Evolutionary conservation across 2,329 filamentous ascomycete genomes (phyloP), one percentile per base, ranked within the genome.

Genomic region (Colletotrichum sidae): DNA sequence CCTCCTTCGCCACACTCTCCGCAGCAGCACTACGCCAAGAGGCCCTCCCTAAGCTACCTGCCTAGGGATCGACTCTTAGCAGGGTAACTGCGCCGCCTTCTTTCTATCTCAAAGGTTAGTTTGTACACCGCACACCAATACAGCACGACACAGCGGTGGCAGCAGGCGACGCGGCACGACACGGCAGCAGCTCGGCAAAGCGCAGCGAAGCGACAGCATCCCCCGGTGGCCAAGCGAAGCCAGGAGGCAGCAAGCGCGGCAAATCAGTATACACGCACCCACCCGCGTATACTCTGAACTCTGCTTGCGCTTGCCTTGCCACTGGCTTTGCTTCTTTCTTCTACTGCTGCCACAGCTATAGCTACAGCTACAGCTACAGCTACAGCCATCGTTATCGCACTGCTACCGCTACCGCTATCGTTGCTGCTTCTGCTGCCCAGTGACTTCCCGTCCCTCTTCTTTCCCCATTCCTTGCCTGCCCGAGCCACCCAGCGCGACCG

Each of bases 1-100:
- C 17, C 37, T 50, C 52, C 62, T 65, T 65, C 51, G 62, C 57
- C 62, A 61, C 62, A 55, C 39, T 61, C 54, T 57, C 25, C 25
- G 25, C 25, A 25, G 58, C 51, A 33, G 39, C 39, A 51, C 51
- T 41, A 25, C 35, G 57, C 57, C 51, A 65, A 65, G 62, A 61
- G 25, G 25, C 3, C 25, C 25, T 25, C 25, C 4, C 25, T 5
- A 25, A 25, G 41, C 34, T 41, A 45, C 42, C 46, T 61, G 45
- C 39, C 50, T 55, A 44, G 13, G 56, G 61, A 55, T 45, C 42
- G 57, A 45, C 35, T 51, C 45, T 15, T 37, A 52, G 57, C 62
- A 61, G 25, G 25, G 45, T 65, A 54, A 39, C 62, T 65, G 56
- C 62, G 44, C 46, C 55, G 55, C 55, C 55, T 45, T 58, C 25